A percentile compares a stretch with the other conserved stretches of the same genome.
Conservation (phyloP, 73 alveolate species). For the Symbiodinium pilosum region DNA sequence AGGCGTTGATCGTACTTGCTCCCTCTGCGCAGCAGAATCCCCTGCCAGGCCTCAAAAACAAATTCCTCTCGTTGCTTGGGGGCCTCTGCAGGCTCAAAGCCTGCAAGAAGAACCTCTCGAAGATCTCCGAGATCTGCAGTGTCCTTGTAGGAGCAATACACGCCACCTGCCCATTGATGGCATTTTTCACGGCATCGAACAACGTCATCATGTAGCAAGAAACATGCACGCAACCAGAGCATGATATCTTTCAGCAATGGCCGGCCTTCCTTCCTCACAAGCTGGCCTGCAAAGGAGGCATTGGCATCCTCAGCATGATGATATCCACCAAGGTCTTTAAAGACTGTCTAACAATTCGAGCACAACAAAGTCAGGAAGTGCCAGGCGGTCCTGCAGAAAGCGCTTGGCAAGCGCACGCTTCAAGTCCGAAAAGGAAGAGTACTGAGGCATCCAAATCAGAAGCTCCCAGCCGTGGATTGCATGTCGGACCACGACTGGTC, state of each 20-base stretch:
- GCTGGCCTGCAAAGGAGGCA: constrained; percentile 49
- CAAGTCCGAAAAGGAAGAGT: constrained; percentile 18
- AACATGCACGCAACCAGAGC: neutral
- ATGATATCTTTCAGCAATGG: neutral
- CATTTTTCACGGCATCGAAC: too few relatives aligned
- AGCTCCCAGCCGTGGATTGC: constrained; percentile 77
- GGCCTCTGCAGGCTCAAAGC: constrained; percentile 24
- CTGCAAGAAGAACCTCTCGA: constrained; percentile 57
- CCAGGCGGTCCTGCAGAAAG: constrained; percentile 43
- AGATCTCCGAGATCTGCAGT: constrained; percentile 14
- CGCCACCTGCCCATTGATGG: constrained; percentile 23
- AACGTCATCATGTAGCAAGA: neutral
- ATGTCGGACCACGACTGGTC: constrained; percentile 38
- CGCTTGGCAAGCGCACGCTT: constrained; percentile 23
- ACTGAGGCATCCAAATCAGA: constrained; percentile 9
- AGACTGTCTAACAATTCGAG: too few relatives aligned
- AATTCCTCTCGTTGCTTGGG: neutral
- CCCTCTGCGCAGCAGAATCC: neutral
- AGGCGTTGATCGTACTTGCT: neutral
- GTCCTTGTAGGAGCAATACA: constrained; percentile 65
- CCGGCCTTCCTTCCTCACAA: constrained; percentile 52
- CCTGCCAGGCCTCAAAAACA: neutral
- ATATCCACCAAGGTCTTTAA: too few relatives aligned
- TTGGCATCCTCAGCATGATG: constrained; percentile 42
- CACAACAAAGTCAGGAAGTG: too few relatives aligned